Conservation (phyloP, 2,329 filamentous ascomycete species). For the Elsinoe perseae region DNA sequence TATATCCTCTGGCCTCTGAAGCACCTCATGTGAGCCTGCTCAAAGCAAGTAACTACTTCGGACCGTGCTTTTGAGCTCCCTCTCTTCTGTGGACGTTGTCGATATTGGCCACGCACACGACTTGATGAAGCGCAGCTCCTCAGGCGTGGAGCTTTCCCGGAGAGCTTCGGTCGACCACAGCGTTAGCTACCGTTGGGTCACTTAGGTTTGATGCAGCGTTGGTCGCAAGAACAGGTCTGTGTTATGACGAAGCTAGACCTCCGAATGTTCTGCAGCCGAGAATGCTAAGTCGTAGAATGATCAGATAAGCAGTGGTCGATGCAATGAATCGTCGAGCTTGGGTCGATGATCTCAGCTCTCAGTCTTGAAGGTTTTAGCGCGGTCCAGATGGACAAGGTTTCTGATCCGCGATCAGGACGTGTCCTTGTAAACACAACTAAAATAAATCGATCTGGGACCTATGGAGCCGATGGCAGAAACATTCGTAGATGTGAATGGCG, state of each 20-base stretch:
- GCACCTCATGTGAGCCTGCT: neutral
- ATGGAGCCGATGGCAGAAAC: neutral
- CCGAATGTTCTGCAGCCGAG: neutral
- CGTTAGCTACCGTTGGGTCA: too few relatives aligned
- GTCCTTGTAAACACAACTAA: neutral
- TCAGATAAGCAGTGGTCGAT: neutral
- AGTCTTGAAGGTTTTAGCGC: slow-evolving; percentile 10
- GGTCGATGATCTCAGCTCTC: slow-evolving; percentile 11
- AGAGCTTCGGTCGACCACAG: too few relatives aligned
- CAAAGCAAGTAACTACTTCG: neutral
- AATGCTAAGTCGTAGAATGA: neutral
- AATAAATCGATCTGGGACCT: neutral
- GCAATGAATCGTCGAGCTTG: slow-evolving; percentile 3
- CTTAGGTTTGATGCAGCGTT: neutral
- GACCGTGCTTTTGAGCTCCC: neutral
- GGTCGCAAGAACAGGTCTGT: neutral
- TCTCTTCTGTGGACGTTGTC: neutral
- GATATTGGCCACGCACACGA: too few relatives aligned
- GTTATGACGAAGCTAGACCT: neutral
- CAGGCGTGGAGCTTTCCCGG: too few relatives aligned
- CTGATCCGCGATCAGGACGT: neutral
- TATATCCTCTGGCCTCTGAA: neutral
- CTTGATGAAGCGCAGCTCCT: too few relatives aligned
- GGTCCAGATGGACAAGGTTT: neutral
- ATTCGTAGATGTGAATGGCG: neutral